Evolutionary conservation across 1,139 yeast species (phyloP).

Genomic region (Hyphopichia wangnamkhiaoensis): DNA sequence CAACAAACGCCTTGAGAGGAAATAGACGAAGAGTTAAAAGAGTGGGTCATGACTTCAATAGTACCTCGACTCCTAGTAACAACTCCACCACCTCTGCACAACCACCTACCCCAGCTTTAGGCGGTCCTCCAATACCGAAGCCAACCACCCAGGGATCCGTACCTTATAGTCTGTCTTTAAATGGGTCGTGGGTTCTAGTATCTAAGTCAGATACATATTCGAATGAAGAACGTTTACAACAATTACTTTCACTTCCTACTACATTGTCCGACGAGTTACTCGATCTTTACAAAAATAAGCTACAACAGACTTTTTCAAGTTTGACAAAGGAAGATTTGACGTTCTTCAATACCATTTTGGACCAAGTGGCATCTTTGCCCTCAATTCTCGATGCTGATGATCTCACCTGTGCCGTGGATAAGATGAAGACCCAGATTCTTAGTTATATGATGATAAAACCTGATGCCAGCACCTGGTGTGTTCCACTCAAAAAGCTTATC

Average conservation of each 20-base stretch:
- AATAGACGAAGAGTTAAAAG: conserved; percentile 12
- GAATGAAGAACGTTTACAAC: conserved; percentile 12
- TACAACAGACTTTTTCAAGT: conserved; percentile 18
- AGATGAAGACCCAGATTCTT: conserved; percentile 29
- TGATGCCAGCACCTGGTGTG: conserved; percentile 58
- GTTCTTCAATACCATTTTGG: conserved; percentile 18
- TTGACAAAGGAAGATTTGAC: conserved; percentile 15
- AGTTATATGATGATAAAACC: conserved; percentile 52
- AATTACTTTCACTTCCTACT: conserved; percentile 17
- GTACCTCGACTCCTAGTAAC: neutral
- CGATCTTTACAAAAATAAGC: conserved; percentile 35
- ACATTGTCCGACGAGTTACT: conserved; percentile 35
- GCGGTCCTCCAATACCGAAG: neutral
- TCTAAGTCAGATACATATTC: neutral
- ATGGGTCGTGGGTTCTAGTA: conserved; percentile 7
- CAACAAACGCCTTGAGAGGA: conserved; percentile 8
- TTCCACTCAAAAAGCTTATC: conserved; percentile 52
- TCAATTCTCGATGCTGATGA: conserved; percentile 3
- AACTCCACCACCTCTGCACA: neutral
- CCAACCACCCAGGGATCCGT: neutral
- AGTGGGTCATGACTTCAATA: conserved; percentile 9
- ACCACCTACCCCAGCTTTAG: neutral
- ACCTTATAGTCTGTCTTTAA: neutral
- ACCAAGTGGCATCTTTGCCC: conserved; percentile 6
- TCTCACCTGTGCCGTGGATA: conserved; percentile 9